These are phyloP conservation scores for Hermanozyma aechmeae DNA, from an alignment of 805 yeast genomes.

Conservation along the genomic window DNA sequence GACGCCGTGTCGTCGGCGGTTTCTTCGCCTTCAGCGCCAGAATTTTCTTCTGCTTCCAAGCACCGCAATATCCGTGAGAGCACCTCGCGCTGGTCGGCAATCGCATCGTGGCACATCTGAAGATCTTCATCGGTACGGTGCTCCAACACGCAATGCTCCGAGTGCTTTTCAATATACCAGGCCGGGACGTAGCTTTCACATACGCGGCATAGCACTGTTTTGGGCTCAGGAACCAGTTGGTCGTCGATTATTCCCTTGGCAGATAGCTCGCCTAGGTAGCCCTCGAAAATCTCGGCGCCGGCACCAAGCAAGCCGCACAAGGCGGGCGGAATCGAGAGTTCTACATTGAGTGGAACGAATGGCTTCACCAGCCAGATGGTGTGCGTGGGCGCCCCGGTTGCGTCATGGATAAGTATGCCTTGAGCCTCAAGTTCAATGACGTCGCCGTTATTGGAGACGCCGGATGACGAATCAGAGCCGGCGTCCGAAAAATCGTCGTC, in stretches of 20 bases:
- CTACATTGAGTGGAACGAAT: constrained; percentile 51
- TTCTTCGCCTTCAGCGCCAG: no score
- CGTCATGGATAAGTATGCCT: constrained; percentile 73
- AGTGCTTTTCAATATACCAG: constrained; percentile 94
- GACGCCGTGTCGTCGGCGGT: no score
- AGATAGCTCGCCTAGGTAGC: constrained; percentile 57
- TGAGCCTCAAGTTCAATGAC: constrained; percentile 82
- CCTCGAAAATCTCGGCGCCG: constrained; percentile 76
- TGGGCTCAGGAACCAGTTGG: constrained; percentile 65
- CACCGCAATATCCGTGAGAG: constrained; percentile 36
- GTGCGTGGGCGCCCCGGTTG: constrained; percentile 55
- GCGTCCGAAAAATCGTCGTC: no score
- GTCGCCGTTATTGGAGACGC: constrained; percentile 46
- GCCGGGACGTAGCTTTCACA: constrained; percentile 89
- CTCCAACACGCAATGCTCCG: constrained; percentile 78
- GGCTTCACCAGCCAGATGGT: constrained; percentile 93
- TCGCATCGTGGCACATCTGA: constrained; percentile 62
- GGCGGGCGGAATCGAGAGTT: constrained; percentile 59
- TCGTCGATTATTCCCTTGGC: constrained; percentile 59
- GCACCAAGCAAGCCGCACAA: constrained; percentile 76
- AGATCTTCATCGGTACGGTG: constrained; percentile 75
- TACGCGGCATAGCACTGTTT: constrained; percentile 75
- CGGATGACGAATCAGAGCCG: no score
- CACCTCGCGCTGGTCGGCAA: constrained; percentile 58
- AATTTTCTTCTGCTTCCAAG: no score